Base-by-base conservation (phyloP, 2,329 filamentous ascomycete species). In the Apiospora marii region DNA sequence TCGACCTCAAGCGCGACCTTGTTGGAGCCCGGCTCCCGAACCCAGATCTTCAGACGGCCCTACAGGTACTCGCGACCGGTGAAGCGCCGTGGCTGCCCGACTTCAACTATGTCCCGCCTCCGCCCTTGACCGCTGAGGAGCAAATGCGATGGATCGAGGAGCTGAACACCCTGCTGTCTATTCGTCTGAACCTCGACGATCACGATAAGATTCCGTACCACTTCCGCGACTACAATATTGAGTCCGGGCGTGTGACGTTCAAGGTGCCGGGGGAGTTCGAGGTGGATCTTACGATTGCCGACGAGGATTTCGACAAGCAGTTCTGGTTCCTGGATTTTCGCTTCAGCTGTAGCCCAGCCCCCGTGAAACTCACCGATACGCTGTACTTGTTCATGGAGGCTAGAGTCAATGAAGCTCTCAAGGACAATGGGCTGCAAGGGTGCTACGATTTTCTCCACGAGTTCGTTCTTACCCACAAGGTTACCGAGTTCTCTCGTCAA, bases 271-370 rank as follows among this genome's bases (percentile, higher is more conserved):
- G 90, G 70, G 96, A 98, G 81, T 98, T 98, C 78, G 96, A 98
- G 81, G 90, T 98, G 27, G 96, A 98, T 80, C 88, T 99, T 70
- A 95, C 95, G 0, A 93, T 98, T 74, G 94, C 93, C 24, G 93
- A 95, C 76, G 95, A 98, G 79, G 92, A 96, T 75, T 90, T 92
- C 24, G 87, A 91, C 44, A 92, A 93, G 71, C 95, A 97, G 78
- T 97, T 97, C 80, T 98, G 93, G 87, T 98, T 98, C 80, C 93
- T 98, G 74, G 95, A 98, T 81, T 91, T 98, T 78, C 91, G 95
- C 73, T 95, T 97, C 77, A 85, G 91, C 19, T 99, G 97, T 80
- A 87, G 85, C 12, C 96, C 96, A 1, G 87, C 91, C 0, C 88
- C 93, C 0, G 83, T 82, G 16, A 84, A 86, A 68, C 78, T 97